These are phyloP conservation scores for Ceratobasidium sp. DNA, from an alignment of 1,284 basidiomycete genomes.

Conservation along the genomic window DNA sequence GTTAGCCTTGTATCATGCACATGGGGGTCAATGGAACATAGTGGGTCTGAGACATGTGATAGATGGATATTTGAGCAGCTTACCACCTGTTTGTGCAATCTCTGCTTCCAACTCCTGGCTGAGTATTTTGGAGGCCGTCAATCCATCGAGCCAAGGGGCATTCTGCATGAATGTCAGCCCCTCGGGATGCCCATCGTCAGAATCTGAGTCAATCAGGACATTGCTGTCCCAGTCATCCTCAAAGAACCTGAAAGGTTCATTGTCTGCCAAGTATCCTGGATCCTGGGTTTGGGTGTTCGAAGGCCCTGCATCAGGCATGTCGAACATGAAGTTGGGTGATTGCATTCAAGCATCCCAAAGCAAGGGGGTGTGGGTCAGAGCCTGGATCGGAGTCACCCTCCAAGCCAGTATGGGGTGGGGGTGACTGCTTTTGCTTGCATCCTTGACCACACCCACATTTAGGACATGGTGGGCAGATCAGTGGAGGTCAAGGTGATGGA, in stretches of 20 bases:
- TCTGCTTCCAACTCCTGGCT: neutral
- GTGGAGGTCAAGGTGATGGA: neutral
- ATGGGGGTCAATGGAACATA: neutral
- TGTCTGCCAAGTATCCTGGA: neutral
- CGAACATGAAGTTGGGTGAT: conserved; percentile 6
- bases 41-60: neutral
- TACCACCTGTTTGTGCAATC: neutral
- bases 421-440: neutral
- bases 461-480: neutral
- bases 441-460: neutral
- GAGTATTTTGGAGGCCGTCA: neutral
- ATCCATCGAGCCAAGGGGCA: neutral
- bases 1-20: too few species aligned
- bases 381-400: neutral
- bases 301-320: conserved; percentile 14
- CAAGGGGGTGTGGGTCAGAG: neutral
- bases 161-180: neutral
- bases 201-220: neutral
- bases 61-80: neutral
- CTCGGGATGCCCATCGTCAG: neutral
- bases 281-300: neutral
- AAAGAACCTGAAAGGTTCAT: neutral
- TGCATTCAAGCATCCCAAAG: neutral
- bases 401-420: neutral
- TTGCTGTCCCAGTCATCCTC: neutral